These are phyloP conservation scores for Clonostachys rhizophaga DNA, from an alignment of 2,329 filamentous ascomycete species.

Conservation along the genomic window DNA sequence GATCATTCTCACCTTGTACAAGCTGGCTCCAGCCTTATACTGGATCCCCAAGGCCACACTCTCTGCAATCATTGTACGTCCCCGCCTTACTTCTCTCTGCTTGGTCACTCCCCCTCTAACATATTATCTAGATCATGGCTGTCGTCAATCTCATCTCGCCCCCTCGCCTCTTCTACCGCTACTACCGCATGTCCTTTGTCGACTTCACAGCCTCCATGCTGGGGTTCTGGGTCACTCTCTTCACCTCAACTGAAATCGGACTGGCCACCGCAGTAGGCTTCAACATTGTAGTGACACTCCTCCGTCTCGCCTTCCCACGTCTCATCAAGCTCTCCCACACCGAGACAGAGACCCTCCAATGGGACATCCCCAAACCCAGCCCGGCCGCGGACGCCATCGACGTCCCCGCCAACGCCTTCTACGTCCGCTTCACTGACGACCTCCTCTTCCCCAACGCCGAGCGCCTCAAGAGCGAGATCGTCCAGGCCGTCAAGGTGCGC, in stretches of 20 bases:
- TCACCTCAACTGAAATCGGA: constrained; percentile 55
- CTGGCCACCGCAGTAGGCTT: constrained; percentile 57
- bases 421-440: constrained; percentile 52
- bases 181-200: constrained; percentile 60
- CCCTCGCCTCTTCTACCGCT: constrained; percentile 54
- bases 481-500: constrained; percentile 40
- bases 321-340: constrained; percentile 22
- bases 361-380: constrained; percentile 11
- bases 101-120: neutral
- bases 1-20: constrained; percentile 57
- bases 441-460: constrained; percentile 60
- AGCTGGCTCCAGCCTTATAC: constrained; percentile 55
- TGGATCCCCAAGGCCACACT: constrained; percentile 66
- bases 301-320: constrained; percentile 51
- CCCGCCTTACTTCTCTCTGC: neutral
- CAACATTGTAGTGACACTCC: constrained; percentile 56
- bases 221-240: constrained; percentile 60
- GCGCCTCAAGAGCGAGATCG: constrained; percentile 38
- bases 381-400: constrained; percentile 10
- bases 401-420: constrained; percentile 41
- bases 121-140: constrained; percentile 44
- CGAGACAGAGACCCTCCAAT: constrained; percentile 18
- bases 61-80: constrained; percentile 53
- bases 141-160: constrained; percentile 58
- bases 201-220: constrained; percentile 62